Conservation (phyloP, 495 filamentous ascomycete genomes). For the Xeromyces bisporus region DNA sequence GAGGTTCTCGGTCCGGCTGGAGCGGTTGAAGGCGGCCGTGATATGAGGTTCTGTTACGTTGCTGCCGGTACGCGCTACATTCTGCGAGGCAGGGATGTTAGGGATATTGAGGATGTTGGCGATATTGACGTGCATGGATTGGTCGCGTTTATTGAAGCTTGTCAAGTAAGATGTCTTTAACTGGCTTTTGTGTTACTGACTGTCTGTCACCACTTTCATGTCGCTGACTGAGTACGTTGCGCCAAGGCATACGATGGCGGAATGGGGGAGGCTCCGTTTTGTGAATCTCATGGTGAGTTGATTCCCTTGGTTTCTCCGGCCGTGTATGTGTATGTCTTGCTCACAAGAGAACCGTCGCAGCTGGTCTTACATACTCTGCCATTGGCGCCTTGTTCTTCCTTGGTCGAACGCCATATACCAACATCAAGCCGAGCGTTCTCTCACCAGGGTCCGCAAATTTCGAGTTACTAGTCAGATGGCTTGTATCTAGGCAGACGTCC, state of each 20-base stretch:
- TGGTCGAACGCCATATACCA: constrained; percentile 20
- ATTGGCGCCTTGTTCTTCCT: constrained; percentile 59
- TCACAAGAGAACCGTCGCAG: constrained; percentile 27
- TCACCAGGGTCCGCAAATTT: constrained; percentile 19
- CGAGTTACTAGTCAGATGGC: constrained; percentile 39
- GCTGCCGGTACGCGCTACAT: constrained; percentile 71
- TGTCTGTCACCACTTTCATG: not conserved
- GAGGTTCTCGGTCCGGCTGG: constrained; percentile 49
- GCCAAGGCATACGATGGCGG: constrained; percentile 78
- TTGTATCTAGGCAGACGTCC: constrained; percentile 53
- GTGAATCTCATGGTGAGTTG: constrained; percentile 72
- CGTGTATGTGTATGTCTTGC: constrained; percentile 7
- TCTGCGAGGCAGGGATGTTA: constrained; percentile 40
- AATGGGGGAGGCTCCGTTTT: constrained; percentile 59
- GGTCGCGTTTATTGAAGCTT: constrained; percentile 50
- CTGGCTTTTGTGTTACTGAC: constrained; percentile 2
- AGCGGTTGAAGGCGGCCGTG: constrained; percentile 55
- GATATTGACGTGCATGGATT: constrained; percentile 65
- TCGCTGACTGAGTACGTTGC: constrained; percentile 5
- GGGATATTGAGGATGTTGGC: constrained; percentile 35
- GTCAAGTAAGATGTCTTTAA: constrained; percentile 36
- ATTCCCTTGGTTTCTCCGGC: constrained; percentile 2
- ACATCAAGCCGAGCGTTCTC: constrained; percentile 9
- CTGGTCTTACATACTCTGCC: constrained; percentile 78
- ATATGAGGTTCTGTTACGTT: constrained; percentile 75